A percentile compares a stretch with the other conserved stretches of the same genome.
These are phyloP conservation scores for Leucocoprinus sp. DNA, from an alignment of 768 basidiomycete species.

Conservation along the genomic window DNA sequence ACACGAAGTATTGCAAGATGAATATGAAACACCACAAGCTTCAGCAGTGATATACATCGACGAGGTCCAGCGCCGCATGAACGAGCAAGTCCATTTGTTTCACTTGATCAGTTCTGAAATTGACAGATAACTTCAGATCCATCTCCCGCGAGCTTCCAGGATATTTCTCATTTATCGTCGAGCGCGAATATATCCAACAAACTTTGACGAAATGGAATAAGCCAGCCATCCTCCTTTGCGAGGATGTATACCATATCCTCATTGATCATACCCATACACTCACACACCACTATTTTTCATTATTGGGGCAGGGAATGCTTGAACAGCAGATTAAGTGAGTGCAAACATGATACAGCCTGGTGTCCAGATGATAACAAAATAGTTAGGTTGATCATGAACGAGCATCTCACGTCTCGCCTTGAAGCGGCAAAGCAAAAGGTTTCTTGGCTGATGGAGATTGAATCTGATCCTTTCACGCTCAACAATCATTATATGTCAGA, in stretches of 20 bases:
- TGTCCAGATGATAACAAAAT: neutral
- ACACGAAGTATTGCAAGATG: too few species aligned
- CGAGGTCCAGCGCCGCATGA: conserved; percentile 17
- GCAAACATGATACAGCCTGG: neutral
- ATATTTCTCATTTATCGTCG: conserved; percentile 57
- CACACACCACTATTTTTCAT: conserved; percentile 39
- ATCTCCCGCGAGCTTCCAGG: conserved; percentile 65
- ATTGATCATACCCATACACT: conserved; percentile 31
- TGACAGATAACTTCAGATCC: conserved; percentile 43
- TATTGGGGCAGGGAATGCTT: conserved; percentile 45
- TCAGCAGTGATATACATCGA: conserved; percentile 16
- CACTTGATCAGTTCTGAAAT: neutral
- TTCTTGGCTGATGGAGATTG: conserved; percentile 40
- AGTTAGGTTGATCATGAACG: conserved; percentile 26
- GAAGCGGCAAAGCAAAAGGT: conserved; percentile 32
- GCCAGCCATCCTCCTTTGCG: conserved; percentile 41
- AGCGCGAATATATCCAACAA: conserved; percentile 37
- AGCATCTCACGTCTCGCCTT: conserved; percentile 40
- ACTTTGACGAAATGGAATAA: conserved; percentile 39
- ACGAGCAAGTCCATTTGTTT: conserved; percentile 11
- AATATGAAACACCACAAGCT: neutral
- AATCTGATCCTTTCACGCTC: conserved; percentile 41
- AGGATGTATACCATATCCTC: conserved; percentile 28
- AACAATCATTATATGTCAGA: conserved; percentile 44
- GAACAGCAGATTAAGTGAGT: conserved; percentile 36